phyloP scores from a whole-genome alignment of 2,329 filamentous ascomycete genomes.

The Phialophora chinensis region DNA sequence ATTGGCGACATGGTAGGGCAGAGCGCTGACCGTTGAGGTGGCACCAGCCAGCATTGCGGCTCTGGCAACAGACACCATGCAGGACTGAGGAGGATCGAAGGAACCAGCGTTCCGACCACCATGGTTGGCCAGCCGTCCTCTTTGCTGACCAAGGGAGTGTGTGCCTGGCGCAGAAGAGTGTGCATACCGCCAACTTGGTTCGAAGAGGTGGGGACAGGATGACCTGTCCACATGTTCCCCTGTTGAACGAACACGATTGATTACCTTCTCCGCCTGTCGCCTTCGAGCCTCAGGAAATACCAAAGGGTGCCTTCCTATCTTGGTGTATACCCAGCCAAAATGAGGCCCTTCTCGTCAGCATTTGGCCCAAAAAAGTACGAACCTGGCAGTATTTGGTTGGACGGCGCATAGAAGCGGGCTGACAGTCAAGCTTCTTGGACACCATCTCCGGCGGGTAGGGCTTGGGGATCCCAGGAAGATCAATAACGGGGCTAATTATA shows the following conservation, averaged over 20 bases:
- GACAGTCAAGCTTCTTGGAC: slow-evolving; percentile 8
- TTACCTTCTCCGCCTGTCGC: slow-evolving; percentile 1
- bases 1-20: background rate
- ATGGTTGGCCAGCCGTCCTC: background rate
- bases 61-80: background rate
- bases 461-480: slow-evolving; percentile 1
- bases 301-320: background rate
- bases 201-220: background rate
- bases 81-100: background rate
- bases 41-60: slow-evolving; percentile 11
- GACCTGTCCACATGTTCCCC: slow-evolving; percentile 1
- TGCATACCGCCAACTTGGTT: slow-evolving; percentile 5
- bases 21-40: slow-evolving; percentile 16
- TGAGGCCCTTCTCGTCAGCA: slow-evolving; percentile 1
- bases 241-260: slow-evolving; percentile 9
- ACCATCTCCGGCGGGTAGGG: background rate
- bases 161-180: slow-evolving; percentile 11
- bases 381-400: background rate
- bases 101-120: background rate
- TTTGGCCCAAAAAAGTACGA: background rate
- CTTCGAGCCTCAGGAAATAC: background rate
- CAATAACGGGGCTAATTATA: slow-evolving; percentile 8
- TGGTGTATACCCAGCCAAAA: background rate
- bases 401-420: background rate
- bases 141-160: slow-evolving; percentile 16